phyloP scores from a whole-genome alignment of 225 moss, liverwort and hornwort genomes.

The Pleurozium schreberi region DNA sequence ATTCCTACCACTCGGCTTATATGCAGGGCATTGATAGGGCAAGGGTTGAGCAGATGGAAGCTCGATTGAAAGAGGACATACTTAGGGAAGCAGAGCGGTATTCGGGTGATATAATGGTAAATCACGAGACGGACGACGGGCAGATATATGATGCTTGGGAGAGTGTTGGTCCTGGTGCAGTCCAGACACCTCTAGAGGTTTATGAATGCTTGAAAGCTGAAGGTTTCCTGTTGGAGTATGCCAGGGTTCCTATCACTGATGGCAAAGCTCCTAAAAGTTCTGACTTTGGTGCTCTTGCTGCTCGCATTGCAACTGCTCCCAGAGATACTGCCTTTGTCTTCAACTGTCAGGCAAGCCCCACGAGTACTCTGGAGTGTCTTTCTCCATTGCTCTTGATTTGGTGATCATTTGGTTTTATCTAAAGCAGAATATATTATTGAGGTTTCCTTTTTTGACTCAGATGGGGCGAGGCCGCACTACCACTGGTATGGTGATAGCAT shows the following conservation, averaged over 20 bases:
- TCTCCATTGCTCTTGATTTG: neutral
- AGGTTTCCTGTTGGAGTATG: conserved; percentile 80
- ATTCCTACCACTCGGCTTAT: neutral
- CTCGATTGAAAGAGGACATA: conserved; percentile 88
- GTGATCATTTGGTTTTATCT: neutral
- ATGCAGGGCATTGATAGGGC: conserved; percentile 87
- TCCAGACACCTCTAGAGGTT: conserved; percentile 94
- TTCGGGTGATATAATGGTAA: conserved; percentile 93
- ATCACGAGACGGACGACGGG: conserved; percentile 88
- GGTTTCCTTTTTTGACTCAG: conserved; percentile 26
- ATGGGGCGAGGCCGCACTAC: conserved; percentile 99
- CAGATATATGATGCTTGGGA: conserved; percentile 99
- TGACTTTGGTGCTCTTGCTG: conserved; percentile 81
- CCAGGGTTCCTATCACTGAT: conserved; percentile 96
- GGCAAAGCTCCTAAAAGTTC: conserved; percentile 99
- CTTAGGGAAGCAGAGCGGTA: conserved; percentile 80
- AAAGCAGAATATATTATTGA: neutral
- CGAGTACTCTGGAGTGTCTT: neutral
- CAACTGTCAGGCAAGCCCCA: conserved; percentile 76
- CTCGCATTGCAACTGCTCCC: conserved; percentile 70
- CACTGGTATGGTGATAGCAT: conserved; percentile 96
- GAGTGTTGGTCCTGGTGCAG: conserved; percentile 55
- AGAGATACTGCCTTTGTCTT: conserved; percentile 87
- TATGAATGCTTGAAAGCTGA: conserved; percentile 77
- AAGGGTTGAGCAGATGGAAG: conserved; percentile 99